Percentiles rank a stretch among this genome's conserved stretches.
phyloP scores from a whole-genome alignment of 306 rosid species.

The Macrotyloma uniflorum region DNA sequence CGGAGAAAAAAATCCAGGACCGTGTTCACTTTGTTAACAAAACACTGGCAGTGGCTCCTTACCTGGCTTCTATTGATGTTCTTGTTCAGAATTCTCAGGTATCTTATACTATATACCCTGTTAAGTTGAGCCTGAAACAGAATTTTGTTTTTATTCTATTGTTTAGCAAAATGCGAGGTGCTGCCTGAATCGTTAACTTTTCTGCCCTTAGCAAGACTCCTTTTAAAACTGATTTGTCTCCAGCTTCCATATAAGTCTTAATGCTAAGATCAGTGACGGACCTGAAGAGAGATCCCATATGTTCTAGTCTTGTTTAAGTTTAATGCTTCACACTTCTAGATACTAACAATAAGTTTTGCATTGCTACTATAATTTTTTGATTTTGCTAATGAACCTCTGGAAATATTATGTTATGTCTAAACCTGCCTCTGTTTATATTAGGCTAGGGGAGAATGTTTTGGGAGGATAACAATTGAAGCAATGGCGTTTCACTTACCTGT shows the following conservation, averaged over 20 bases:
- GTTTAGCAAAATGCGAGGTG: neutral
- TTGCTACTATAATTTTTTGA: neutral
- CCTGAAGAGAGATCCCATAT: no score
- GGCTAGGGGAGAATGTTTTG: constrained; percentile 92
- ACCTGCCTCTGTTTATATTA: constrained; percentile 40
- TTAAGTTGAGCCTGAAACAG: constrained; percentile 25
- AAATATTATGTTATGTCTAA: neutral
- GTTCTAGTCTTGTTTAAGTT: neutral
- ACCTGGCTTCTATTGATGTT: constrained; percentile 87
- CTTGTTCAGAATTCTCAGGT: constrained; percentile 99
- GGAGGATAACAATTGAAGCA: constrained; percentile 92
- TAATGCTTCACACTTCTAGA: neutral
- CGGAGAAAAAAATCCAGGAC: constrained; percentile 74
- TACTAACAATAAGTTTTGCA: neutral
- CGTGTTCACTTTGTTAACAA: constrained; percentile 91
- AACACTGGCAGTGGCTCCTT: constrained; percentile 90
- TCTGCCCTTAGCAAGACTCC: neutral
- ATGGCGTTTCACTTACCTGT: constrained; percentile 90
- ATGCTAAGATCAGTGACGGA: neutral
- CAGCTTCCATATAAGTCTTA: neutral
- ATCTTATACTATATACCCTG: constrained; percentile 18
- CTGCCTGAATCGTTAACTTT: neutral
- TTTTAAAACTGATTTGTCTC: constrained; percentile 7
- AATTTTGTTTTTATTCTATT: constrained; percentile 9
- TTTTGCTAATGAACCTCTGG: neutral